Percentiles rank a stretch among this genome's conserved stretches.
phyloP scores from a whole-genome alignment of 352 stramenopile species.

The Phytophthora pinifolia region DNA sequence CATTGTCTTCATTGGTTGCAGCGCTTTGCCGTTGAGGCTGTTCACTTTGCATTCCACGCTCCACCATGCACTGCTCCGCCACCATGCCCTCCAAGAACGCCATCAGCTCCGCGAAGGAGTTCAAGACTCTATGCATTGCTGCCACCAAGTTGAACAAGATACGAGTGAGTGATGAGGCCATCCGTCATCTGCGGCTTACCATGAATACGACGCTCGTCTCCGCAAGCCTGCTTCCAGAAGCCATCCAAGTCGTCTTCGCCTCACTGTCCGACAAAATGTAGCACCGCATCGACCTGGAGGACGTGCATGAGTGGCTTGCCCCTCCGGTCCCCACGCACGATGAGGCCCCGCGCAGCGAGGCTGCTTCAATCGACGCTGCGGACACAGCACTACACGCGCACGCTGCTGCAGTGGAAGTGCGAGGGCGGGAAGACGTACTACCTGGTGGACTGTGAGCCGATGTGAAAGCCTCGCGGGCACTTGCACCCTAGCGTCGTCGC shows the following conservation, averaged over 20 bases:
- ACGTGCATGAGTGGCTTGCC: constrained; percentile 5
- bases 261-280: constrained; percentile 8
- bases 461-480: constrained; percentile 8
- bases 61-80: not conserved
- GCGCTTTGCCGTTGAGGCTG: no score
- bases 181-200: constrained; percentile 17
- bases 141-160: constrained; percentile 5
- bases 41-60: not conserved
- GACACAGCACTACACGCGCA: not conserved
- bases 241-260: constrained; percentile 1
- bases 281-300: not conserved
- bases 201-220: constrained; percentile 1
- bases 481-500: constrained; percentile 14
- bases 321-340: not conserved
- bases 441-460: constrained; percentile 25
- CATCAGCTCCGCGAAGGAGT: constrained; percentile 14
- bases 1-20: not conserved
- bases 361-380: not conserved
- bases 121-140: constrained; percentile 13
- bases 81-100: constrained; percentile 9
- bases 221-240: constrained; percentile 1
- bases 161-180: constrained; percentile 8
- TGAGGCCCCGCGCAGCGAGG: no score
- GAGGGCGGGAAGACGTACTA: constrained; percentile 15
- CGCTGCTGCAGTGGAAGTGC: not conserved